phyloP scores from a whole-genome alignment of 352 stramenopile species.

The Phytophthora lateralis region DNA sequence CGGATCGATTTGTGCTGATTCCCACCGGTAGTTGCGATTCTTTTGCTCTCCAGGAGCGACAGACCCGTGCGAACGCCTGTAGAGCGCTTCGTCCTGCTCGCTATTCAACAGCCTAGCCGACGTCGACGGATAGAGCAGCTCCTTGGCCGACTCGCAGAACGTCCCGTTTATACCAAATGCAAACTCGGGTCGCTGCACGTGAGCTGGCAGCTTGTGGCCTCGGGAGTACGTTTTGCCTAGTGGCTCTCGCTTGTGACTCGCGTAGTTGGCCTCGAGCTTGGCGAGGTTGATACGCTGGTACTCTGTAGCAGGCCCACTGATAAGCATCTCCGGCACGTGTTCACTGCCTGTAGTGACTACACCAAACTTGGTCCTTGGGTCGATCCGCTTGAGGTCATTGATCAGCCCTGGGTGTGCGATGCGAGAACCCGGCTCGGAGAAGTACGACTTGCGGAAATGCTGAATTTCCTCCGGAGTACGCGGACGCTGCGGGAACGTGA shows the following conservation, averaged over 20 bases:
- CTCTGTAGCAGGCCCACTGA: conserved; percentile 48
- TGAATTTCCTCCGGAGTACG: conserved; percentile 73
- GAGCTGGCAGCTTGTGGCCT: conserved; percentile 67
- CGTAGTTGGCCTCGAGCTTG: conserved; percentile 80
- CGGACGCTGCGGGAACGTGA: conserved; percentile 65
- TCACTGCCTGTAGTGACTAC: conserved; percentile 70
- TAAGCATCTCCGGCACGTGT: conserved; percentile 69
- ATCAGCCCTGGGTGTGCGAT: conserved; percentile 82
- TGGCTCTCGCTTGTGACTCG: conserved; percentile 78
- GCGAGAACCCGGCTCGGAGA: conserved; percentile 69
- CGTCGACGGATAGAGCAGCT: conserved; percentile 78
- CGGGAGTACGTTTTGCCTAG: conserved; percentile 72
- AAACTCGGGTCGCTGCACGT: conserved; percentile 62
- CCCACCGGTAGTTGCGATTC: conserved; percentile 85
- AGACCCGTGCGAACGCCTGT: conserved; percentile 80
- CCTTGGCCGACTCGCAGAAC: conserved; percentile 84
- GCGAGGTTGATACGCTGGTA: conserved; percentile 73
- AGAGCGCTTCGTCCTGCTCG: conserved; percentile 64
- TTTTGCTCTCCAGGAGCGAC: conserved; percentile 87
- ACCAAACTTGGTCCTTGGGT: conserved; percentile 69
- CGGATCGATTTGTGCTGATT: conserved; percentile 67
- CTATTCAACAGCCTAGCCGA: conserved; percentile 50
- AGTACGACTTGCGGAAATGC: conserved; percentile 87
- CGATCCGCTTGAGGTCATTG: conserved; percentile 73
- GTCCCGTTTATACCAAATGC: conserved; percentile 67